Base-by-base conservation (phyloP, 176 grass and related monocot genomes). In the Rhipidocladum racemiflorum region DNA sequence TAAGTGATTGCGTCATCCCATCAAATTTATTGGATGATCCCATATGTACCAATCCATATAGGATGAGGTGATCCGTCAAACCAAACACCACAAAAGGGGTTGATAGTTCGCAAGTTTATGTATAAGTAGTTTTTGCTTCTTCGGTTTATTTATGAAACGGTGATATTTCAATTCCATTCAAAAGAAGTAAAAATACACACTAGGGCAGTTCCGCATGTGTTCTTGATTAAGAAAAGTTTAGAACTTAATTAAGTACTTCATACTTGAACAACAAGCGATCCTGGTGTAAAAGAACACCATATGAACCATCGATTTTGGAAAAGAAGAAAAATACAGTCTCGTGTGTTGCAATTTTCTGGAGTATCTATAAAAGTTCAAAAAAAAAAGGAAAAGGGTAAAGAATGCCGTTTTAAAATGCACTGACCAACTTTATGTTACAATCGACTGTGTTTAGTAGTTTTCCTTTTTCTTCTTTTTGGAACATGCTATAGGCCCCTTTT, bases 201-300 rank as follows among this genome's bases (percentile, higher is more conserved):
- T 62, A 16, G 11, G 16, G 39, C 8, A 43, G 9, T 82, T 29
- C 43, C 15, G 44, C 12, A 49, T 83, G 81, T 49, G 21, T 49
- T 62, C 29, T 72, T 82, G 68, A 24, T 32, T 35, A 7, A 4
- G 32, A 18, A 4, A 27, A 14, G 3, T 40, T 80, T 39, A 40
- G 15, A 68, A 21, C 32, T 30, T 16, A 63, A 6, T 73, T 72
- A 63, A 24, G 24, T 7, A 38, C 29, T 2, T 28, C 56, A 65
- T 75, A 23, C 81, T 83, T 83, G 70, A 83, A 20, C 43, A 74
- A 63, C 59, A 83, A 83, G 81, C 24, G 45, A 83, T 83, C 61
- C 70, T 83, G 7, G 32, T n/a, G 56, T 36, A 38, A 83, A 74
- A 65, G 70, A 64, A 40, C 7, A 51, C 9, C 9, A 39, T 40